These are phyloP conservation scores for Megacollybia platyphylla DNA, from an alignment of 1,284 basidiomycete genomes.

Conservation along the genomic window DNA sequence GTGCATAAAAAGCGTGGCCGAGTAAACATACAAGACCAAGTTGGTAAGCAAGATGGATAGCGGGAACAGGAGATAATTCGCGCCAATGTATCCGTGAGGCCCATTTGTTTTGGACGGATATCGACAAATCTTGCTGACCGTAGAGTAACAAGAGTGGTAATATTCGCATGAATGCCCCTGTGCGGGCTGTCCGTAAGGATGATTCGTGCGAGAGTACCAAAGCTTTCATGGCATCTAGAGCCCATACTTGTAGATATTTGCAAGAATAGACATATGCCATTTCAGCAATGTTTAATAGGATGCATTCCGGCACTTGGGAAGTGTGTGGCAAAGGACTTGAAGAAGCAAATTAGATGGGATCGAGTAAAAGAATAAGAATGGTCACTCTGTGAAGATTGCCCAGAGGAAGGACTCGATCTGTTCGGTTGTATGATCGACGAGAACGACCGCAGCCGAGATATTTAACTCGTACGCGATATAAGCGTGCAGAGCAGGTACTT, in stretches of 20 bases:
- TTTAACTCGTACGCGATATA: not conserved
- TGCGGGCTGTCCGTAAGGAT: not conserved
- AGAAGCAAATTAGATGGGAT: not conserved
- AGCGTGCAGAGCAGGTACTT: not conserved
- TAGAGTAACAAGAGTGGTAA: slow-evolving; percentile 13
- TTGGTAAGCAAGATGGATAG: slow-evolving; percentile 14
- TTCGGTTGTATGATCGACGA: not conserved
- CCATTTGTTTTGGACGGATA: slow-evolving; percentile 15
- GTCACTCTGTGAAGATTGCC: not conserved
- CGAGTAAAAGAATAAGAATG: not conserved
- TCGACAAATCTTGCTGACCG: slow-evolving; percentile 15
- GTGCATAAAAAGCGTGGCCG: slow-evolving; percentile 18
- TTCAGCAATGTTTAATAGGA: slow-evolving; percentile 15
- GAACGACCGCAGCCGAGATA: not conserved
- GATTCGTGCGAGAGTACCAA: slow-evolving; percentile 8
- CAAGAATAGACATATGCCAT: slow-evolving; percentile 12
- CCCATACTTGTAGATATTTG: slow-evolving; percentile 12
- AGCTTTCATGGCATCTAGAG: slow-evolving; percentile 9
- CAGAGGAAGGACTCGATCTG: not conserved
- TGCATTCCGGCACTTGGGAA: not conserved
- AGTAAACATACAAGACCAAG: slow-evolving; percentile 13
- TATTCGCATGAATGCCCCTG: slow-evolving; percentile 12
- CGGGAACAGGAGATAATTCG: slow-evolving; percentile 15
- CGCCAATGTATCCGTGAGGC: slow-evolving; percentile 14
- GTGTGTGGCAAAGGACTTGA: not conserved